Base-by-base conservation (phyloP, 2,329 filamentous ascomycete species). In the Fusarium zealandicum region DNA sequence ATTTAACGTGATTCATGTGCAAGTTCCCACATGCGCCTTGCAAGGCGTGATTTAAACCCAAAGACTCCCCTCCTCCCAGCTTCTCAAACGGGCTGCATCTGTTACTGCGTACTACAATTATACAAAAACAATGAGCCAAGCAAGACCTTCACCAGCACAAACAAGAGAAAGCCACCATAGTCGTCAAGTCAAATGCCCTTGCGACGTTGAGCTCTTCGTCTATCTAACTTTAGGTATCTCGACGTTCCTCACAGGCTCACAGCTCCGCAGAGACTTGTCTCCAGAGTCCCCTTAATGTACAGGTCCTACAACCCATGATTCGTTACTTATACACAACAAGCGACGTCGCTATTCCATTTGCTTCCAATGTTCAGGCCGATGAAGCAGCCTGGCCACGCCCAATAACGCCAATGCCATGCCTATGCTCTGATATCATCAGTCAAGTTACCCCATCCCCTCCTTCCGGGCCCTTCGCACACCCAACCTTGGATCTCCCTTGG, bases 381-480 rank as follows among this genome's bases (percentile, higher is more conserved):
- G 18, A 54, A 61, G 35, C 42, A 51, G 44, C 54, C 65, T 62
- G 46, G 42, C 51, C 44, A 54, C 59, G 50, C 59, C 65, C 40
- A 48, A 65, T 58, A 69, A 69, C 71, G 71, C 71, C 71, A 54
- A 64, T 69, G 68, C 72, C 70, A 74, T 73, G 71, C 71, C 70
- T 68, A 68, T 71, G 61, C 62, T 63, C 49, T 66, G 61, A 55
- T 70, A 57, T 56, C 61, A 57, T 54, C 57, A 55, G 59, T 60
- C 47, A 57, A 57, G 41, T 59, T 61, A 54, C 64, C 50, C 55
- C 59, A 35, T 38, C 49, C 28, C 53, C 31, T 13, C 31, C 35
- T 54, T 40, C 44, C 32, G 40, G 37, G 43, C 38, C 46, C 31
- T 41, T 20, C 49, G 35, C 55, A 47, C 37, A 54, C 45, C 46